Evolutionary conservation across 176 grass and related monocot genomes (phyloP), one percentile per base, ranked within the genome.

Genomic region (Triticum turgidum): DNA sequence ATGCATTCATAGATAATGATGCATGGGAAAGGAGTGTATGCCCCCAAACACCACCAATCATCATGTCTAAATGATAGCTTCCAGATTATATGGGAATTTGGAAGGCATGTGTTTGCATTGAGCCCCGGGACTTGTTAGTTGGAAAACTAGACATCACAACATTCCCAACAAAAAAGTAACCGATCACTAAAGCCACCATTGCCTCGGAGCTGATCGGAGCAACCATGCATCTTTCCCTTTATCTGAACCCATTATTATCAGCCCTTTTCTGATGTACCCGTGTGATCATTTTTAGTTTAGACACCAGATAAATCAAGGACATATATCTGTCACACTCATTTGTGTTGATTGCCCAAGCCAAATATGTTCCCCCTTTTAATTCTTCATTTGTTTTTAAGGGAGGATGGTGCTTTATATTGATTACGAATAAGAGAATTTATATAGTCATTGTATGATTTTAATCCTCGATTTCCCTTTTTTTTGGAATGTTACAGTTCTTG

Each of bases 31-130:
- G 35, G 66, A 38, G 59, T 61, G 59, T 67, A 47, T 44, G 38
- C 81, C 65, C 70, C 27, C 39, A 74, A 56, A 67, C 38, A 79
- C 49, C 73, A 79, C 86, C 72, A 49, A 49, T 75, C 72, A 76
- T 76, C 79, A 86, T 89, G 34, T 44, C 35, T 49, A 79, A 83
- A 92, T 89, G 73, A 89, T 82, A 83, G 17, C n/a, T 27, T 82
- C 73, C 29, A 86, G 75, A 83, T 86, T 38, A 65, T 79, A 59
- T 22, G 15, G 52, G 7, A 61, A 67, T 86, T 79, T 62, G 73
- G 68, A 85, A 74, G 33, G 44, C 61, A 70, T 69, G 41, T 34
- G 78, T 66, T 66, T 91, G 72, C 83, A 89, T 83, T 79, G 82
- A 91, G 82, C 71, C 86, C 86, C 65, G 66, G 54, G 75, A 41